Conservation (phyloP, 106 monocot species). For the Ottelia alismoides region DNA sequence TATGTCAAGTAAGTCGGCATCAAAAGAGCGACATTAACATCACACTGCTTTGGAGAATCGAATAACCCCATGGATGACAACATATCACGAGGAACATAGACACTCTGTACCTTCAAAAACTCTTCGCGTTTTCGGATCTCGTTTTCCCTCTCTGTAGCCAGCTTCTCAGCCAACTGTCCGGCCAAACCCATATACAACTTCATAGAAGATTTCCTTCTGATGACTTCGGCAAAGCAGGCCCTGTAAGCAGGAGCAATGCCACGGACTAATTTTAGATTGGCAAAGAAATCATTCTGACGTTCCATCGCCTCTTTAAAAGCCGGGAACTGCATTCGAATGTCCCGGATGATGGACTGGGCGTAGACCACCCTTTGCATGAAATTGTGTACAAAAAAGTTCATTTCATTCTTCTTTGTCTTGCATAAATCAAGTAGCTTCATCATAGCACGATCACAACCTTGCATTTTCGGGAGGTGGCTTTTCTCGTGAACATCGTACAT, state of each 20-base stretch:
- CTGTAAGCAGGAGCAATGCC: slow-evolving; percentile 75
- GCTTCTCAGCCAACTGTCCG: slow-evolving; percentile 70
- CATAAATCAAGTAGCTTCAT: slow-evolving; percentile 50
- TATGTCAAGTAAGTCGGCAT: slow-evolving; percentile 62
- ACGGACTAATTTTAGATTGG: slow-evolving; percentile 46
- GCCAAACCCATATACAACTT: slow-evolving; percentile 93
- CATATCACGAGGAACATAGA: slow-evolving; percentile 65
- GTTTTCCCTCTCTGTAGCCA: slow-evolving; percentile 70
- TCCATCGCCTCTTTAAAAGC: slow-evolving; percentile 90
- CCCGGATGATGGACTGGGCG: slow-evolving; percentile 52
- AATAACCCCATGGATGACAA: slow-evolving; percentile 76
- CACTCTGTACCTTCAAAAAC: slow-evolving; percentile 57
- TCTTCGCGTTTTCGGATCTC: slow-evolving; percentile 69
- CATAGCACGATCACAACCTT: slow-evolving; percentile 34
- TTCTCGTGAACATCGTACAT: slow-evolving; percentile 93
- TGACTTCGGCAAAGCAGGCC: slow-evolving; percentile 85
- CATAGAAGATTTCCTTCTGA: slow-evolving; percentile 58
- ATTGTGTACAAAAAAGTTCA: slow-evolving; percentile 60
- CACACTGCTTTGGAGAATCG: slow-evolving; percentile 79
- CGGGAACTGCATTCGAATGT: slow-evolving; percentile 69
- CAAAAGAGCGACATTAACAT: slow-evolving; percentile 76
- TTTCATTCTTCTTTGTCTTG: slow-evolving; percentile 62
- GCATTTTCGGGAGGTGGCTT: slow-evolving; percentile 58
- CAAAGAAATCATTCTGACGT: slow-evolving; percentile 72
- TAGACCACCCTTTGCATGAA: slow-evolving; percentile 80